Base-by-base conservation (phyloP, 768 basidiomycete genomes). In the Amanita pallidorosea region DNA sequence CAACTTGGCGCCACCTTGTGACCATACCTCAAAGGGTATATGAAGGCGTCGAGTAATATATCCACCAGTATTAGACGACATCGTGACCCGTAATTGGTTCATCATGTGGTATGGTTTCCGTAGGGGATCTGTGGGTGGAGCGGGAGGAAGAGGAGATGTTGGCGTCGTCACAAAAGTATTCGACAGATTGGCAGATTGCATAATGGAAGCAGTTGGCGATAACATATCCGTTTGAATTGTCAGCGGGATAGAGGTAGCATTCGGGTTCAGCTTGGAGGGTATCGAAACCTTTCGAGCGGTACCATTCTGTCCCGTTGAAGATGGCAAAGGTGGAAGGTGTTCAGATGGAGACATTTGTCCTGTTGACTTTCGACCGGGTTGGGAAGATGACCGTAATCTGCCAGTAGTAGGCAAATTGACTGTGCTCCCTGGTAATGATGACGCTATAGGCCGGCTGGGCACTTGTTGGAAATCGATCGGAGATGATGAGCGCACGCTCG, bases 91-190 rank as follows among this genome's bases (percentile, higher is more conserved):
- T 34, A 95, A 69, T 20, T 89, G 75, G 54, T 73, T 71, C 90
- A 95, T 93, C 77, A 95, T 77, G 63, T 92, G 85, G 61, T 93
- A 95, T 8, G 92, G 92, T 58, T 91, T 85, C 38, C 88, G 75
- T 45, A 88, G 69, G 20, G 83, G 73, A 57, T 91, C 87, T 5
- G 70, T 67, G 5, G 89, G 90, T 20, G 86, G 74, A 13, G 73
- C 65, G 2, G 85, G 80, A 5, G 89, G 90, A 34, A 89, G 72
- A 3, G 88, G 86, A 2, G 89, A 90, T 40, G 74, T 75, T 5
- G 89, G 90, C 2, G 85, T 85, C 11, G 79, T 81, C 31, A 82
- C 86, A 9, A 85, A 70, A 57, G 77, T 81, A 31, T 70, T 68
- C 41, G 76, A 65, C 54, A 79, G 71, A 51, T 72, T 66, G 15